Percentiles rank a stretch among this genome's conserved stretches.
Evolutionary conservation across 306 rosid species (phyloP).

Genomic region (Adenanthera pavonina): DNA sequence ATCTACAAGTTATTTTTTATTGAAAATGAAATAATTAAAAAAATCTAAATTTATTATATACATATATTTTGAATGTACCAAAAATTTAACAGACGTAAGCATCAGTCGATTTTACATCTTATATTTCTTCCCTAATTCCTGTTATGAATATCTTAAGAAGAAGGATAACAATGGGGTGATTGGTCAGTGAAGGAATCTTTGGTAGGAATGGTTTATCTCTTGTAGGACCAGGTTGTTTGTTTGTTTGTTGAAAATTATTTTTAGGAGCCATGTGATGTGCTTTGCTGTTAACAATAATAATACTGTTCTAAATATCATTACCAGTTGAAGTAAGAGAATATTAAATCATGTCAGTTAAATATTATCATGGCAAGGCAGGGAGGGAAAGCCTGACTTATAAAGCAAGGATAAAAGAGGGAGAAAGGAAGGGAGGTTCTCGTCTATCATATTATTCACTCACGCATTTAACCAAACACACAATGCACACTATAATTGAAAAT

Average conservation of each 20-base stretch:
- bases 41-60: not conserved
- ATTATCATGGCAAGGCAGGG: constrained; percentile 15
- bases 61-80: no score
- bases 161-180: constrained; percentile 50
- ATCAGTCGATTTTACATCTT: not conserved
- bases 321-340: constrained; percentile 37
- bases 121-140: constrained; percentile 22
- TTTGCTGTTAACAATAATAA: constrained; percentile 31
- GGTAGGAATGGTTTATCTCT: constrained; percentile 37
- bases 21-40: not conserved
- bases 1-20: not conserved
- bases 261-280: constrained; percentile 67
- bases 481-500: constrained; percentile 47
- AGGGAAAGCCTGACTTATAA: constrained; percentile 39
- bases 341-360: not conserved
- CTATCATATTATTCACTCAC: constrained; percentile 61
- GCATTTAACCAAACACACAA: constrained; percentile 52
- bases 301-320: constrained; percentile 22
- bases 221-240: constrained; percentile 45
- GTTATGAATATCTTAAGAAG: constrained; percentile 35
- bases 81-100: not conserved
- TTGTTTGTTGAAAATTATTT: constrained; percentile 18
- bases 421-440: constrained; percentile 36
- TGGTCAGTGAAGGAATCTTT: constrained; percentile 55
- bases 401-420: constrained; percentile 25